These are phyloP conservation scores for Leccinum subgranulosum DNA, from an alignment of 768 basidiomycete genomes.

Conservation along the genomic window DNA sequence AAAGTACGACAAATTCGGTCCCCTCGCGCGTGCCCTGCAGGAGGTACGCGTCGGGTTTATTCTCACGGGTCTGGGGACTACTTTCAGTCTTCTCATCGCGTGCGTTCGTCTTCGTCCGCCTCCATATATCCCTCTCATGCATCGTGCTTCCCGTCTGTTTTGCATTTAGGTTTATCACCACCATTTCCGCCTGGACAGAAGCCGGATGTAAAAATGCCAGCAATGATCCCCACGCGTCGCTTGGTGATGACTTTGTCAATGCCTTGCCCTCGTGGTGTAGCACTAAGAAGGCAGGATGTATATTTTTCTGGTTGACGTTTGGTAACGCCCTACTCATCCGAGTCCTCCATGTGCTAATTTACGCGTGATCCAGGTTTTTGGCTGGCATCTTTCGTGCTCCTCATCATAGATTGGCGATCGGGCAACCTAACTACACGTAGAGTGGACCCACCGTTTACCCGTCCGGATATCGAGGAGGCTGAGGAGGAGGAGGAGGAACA, in stretches of 20 bases:
- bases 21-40: conserved; percentile 75
- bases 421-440: conserved; percentile 49
- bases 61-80: conserved; percentile 66
- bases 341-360: conserved; percentile 4
- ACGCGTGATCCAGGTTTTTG: conserved; percentile 56
- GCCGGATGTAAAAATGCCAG: conserved; percentile 83
- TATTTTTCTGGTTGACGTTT: conserved; percentile 88
- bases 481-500: conserved; percentile 56
- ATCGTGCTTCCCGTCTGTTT: background rate
- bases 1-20: conserved; percentile 78
- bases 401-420: conserved; percentile 74
- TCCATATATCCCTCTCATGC: conserved; percentile 14
- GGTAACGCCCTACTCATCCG: conserved; percentile 37
- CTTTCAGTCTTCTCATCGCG: conserved; percentile 72
- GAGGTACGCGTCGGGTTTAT: conserved; percentile 85
- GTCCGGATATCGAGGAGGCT: conserved; percentile 50
- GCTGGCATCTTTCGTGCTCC: conserved; percentile 62
- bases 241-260: conserved; percentile 62
- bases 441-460: conserved; percentile 75
- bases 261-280: conserved; percentile 81
- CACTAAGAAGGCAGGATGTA: conserved; percentile 86
- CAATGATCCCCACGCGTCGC: conserved; percentile 75
- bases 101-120: conserved; percentile 38
- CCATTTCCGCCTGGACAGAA: conserved; percentile 85
- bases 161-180: conserved; percentile 60